phyloP scores from a whole-genome alignment of 495 filamentous ascomycete genomes.

The Cudoniella acicularis region DNA sequence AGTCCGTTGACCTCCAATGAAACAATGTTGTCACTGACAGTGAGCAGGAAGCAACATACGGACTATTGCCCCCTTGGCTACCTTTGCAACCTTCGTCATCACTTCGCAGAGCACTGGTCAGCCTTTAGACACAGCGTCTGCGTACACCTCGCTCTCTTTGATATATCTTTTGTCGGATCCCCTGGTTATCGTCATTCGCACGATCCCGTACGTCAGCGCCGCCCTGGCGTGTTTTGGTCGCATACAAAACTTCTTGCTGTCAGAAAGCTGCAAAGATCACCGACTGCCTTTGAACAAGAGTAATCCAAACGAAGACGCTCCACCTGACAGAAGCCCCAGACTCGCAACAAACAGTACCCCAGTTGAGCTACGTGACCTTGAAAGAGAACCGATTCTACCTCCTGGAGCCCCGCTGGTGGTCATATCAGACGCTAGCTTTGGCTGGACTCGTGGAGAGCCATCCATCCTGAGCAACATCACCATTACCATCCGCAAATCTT shows the following conservation, averaged over 20 bases:
- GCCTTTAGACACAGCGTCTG: constrained; percentile 17
- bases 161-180: constrained; percentile 24
- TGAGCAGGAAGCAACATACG: constrained; percentile 29
- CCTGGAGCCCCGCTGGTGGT: not conserved
- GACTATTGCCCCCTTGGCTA: constrained; percentile 28
- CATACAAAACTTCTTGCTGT: constrained; percentile 38
- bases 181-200: constrained; percentile 21
- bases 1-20: constrained; percentile 50
- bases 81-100: constrained; percentile 22
- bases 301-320: not conserved
- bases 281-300: constrained; percentile 7
- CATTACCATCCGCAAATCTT: constrained; percentile 2
- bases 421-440: constrained; percentile 14
- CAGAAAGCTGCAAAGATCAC: constrained; percentile 29
- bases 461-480: constrained; percentile 2
- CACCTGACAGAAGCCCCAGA: not conserved
- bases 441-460: constrained; percentile 3
- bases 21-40: constrained; percentile 8
- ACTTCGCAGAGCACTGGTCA: constrained; percentile 14
- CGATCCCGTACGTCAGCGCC: constrained; percentile 20
- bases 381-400: not conserved
- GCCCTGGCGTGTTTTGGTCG: constrained; percentile 36
- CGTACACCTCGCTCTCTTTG: constrained; percentile 22
- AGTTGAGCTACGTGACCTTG: not conserved
- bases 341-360: not conserved